A percentile compares a stretch with the other conserved stretches of the same genome.
phyloP scores from a whole-genome alignment of 2,329 filamentous ascomycete genomes.

The Leptodontidium sp. region DNA sequence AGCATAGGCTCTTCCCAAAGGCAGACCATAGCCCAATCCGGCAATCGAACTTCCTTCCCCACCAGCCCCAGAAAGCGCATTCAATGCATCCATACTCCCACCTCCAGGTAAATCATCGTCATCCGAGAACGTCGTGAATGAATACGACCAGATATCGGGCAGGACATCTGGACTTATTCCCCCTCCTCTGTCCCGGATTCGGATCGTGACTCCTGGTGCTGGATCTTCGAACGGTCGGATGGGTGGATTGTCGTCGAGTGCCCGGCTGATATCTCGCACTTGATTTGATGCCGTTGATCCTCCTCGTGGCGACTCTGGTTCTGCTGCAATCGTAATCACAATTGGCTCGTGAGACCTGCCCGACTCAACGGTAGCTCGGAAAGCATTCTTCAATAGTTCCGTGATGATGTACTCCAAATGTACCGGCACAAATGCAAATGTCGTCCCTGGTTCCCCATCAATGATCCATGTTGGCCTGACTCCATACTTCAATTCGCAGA shows the following conservation, averaged over 20 bases:
- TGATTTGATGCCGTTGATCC: background rate
- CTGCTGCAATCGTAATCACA: constrained; percentile 88
- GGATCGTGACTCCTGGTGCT: constrained; percentile 88
- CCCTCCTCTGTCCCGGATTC: constrained; percentile 94
- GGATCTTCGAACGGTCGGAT: constrained; percentile 68
- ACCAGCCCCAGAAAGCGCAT: constrained; percentile 72
- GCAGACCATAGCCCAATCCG: constrained; percentile 90
- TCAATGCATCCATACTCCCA: constrained; percentile 71
- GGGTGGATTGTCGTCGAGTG: constrained; percentile 39
- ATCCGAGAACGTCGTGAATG: constrained; percentile 92
- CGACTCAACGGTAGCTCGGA: constrained; percentile 89
- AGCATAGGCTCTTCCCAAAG: constrained; percentile 89
- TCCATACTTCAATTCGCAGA: constrained; percentile 96
- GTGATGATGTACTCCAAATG: constrained; percentile 98
- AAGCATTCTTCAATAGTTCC: constrained; percentile 95
- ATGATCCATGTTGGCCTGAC: constrained; percentile 82
- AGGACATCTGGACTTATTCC: constrained; percentile 87
- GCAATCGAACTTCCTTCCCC: constrained; percentile 85
- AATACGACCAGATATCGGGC: constrained; percentile 94
- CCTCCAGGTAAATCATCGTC: constrained; percentile 56
- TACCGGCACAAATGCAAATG: constrained; percentile 92
- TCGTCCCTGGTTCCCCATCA: constrained; percentile 85
- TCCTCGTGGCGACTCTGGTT: constrained; percentile 46
- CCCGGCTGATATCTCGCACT: background rate
- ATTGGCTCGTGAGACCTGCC: constrained; percentile 82